Conservation (phyloP, 169 alveolate genomes). For the Plasmodium gonderi region DNA sequence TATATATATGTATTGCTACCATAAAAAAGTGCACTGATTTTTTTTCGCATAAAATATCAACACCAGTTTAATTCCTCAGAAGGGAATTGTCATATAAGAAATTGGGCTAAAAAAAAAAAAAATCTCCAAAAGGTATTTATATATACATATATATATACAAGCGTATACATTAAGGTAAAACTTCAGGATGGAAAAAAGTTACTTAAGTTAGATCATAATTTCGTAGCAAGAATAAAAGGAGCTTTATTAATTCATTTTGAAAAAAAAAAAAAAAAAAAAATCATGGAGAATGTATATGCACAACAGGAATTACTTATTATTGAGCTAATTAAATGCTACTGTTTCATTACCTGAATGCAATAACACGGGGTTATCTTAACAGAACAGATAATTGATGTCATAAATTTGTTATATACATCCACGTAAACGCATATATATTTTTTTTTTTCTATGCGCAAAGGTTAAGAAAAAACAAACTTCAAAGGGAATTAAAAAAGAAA, state of each 20-base stretch:
- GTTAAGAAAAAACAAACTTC: neutral
- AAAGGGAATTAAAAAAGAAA: neutral
- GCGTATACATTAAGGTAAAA: neutral
- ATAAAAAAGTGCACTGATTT: neutral
- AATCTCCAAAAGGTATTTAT: neutral
- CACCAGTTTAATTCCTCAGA: neutral
- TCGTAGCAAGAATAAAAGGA: neutral
- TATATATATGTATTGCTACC: too few relatives aligned
- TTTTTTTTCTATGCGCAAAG: neutral
- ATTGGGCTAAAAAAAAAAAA: neutral
- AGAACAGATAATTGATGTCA: too few relatives aligned
- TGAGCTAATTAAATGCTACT: too few relatives aligned
- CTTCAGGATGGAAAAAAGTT: too few relatives aligned
- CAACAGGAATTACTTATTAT: too few relatives aligned
- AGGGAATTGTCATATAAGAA: neutral
- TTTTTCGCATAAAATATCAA: neutral
- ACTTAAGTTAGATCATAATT: neutral
- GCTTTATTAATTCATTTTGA: too few relatives aligned
- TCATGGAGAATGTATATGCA: too few relatives aligned
- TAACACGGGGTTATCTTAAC: too few relatives aligned
- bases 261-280: too few relatives aligned
- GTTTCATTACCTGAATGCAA: too few relatives aligned
- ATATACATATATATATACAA: neutral
- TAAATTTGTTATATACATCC: neutral
- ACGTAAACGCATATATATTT: too few relatives aligned